These are phyloP conservation scores for Juncus effusus DNA, from an alignment of 176 grass and related monocot genomes.

Conservation along the genomic window DNA sequence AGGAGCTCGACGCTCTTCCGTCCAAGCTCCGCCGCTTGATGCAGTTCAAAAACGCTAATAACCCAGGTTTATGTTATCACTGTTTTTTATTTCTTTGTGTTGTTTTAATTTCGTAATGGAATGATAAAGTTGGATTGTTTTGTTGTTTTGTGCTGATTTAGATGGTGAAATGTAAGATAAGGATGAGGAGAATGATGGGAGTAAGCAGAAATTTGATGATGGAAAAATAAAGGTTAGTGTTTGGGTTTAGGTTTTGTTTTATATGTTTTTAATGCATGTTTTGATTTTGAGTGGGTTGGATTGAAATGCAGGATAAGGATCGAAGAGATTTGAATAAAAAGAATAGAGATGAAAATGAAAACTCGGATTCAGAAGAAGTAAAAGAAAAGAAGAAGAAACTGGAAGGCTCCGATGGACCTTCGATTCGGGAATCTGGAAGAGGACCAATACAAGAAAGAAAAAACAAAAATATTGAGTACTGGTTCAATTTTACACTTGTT, in stretches of 20 bases:
- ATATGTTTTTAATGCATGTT: neutral
- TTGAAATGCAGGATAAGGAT: constrained; percentile 35
- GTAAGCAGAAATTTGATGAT: neutral
- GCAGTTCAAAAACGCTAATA: constrained; percentile 45
- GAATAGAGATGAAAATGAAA: constrained; percentile 25
- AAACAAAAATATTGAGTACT: constrained; percentile 73
- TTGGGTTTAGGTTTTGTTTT: neutral
- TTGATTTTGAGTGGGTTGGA: neutral
- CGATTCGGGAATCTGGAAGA: constrained; percentile 70
- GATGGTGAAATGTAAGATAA: too few relatives aligned
- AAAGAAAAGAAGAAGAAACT: constrained; percentile 26
- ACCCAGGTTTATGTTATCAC: neutral
- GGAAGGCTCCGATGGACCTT: constrained; percentile 46
- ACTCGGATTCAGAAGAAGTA: constrained; percentile 25
- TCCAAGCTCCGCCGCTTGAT: constrained; percentile 86
- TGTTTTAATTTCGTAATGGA: neutral
- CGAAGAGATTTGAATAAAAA: constrained; percentile 20
- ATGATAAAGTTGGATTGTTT: neutral
- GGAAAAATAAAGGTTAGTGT: constrained; percentile 21
- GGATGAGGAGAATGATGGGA: neutral
- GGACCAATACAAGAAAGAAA: constrained; percentile 54
- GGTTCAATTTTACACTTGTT: neutral
- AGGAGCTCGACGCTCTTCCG: constrained; percentile 72
- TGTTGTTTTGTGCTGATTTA: neutral
- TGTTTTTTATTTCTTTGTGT: neutral